Base-by-base conservation (phyloP, 2,329 filamentous ascomycete species). In the Trichoderma aggressivum region DNA sequence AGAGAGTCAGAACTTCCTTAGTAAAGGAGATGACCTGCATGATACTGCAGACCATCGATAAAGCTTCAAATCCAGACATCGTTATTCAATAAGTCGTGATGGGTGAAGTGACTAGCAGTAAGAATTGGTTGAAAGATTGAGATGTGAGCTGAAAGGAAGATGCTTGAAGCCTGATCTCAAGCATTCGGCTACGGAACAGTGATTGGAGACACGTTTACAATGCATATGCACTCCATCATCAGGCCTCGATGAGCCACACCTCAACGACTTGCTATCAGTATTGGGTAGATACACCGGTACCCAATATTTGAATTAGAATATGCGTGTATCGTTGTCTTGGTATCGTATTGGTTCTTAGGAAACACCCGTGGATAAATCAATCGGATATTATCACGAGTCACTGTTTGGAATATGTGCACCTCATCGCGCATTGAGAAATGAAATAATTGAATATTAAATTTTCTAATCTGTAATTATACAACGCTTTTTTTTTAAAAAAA, bases 11-110 rank as follows among this genome's bases (percentile, higher is more conserved):
- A 1, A 53, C n/a, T 18, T 64, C 43, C 24, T 64, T 64, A 4
- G 62, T 53, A 32, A 64, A 64, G 3, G 62, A 53, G 28, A 64
- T 64, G n/a, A 53, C 28, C 62, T 64, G 28, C 43, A 64, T 64
- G 12, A 64, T 26, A 8, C 62, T 64, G 43, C 43, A 64, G 30
- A 26, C 62, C 7, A 64, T 21, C n/a, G 43, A 64, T 2, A 64
- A 30, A 2, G 8, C 30, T 12, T 64, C 62, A 5, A 64, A 14
- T n/a, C 62, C 43, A 36, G 62, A 64, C 43, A 64, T 47, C 2
- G 10, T 56, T 24, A 30, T 26, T 6, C 5, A 53, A 5, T 53
- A 14, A 1, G 7, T 53, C 14, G 10, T 26, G 21, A 14, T 53
- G 10, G 12, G 12, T 2, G n/a, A 24, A 24, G 21, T 5, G 5